These are phyloP conservation scores for Phaffomyces opuntiae DNA, from an alignment of 805 yeast species.

Conservation along the genomic window DNA sequence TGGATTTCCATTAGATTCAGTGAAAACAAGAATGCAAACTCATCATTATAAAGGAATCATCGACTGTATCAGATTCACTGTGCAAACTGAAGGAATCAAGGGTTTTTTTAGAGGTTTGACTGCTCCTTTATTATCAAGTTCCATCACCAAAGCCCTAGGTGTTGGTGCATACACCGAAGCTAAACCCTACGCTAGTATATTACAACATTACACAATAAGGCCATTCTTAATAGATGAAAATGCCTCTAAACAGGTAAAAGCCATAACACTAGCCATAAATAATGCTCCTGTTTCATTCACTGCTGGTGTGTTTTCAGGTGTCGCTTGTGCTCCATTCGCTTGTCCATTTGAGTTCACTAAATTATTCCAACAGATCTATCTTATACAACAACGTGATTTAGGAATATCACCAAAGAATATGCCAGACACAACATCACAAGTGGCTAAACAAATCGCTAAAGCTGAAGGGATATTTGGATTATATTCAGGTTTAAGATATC, in stretches of 20 bases:
- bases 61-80: conserved; percentile 52
- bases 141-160: conserved; percentile 56
- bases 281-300: conserved; percentile 33
- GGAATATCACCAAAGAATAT: conserved; percentile 27
- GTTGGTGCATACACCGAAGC: conserved; percentile 55
- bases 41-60: conserved; percentile 51
- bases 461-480: conserved; percentile 57
- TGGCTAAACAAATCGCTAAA: conserved; percentile 46
- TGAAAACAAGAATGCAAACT: conserved; percentile 83
- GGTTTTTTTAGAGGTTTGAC: conserved; percentile 74
- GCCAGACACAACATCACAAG: conserved; percentile 32
- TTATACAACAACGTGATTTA: conserved; percentile 28
- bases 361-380: conserved; percentile 65
- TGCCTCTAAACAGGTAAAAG: conserved; percentile 6
- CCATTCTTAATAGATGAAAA: conserved; percentile 9
- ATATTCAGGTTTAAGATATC: conserved; percentile 68
- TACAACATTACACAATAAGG: conserved; percentile 15
- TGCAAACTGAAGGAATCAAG: conserved; percentile 50
- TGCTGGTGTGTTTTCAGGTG: conserved; percentile 60
- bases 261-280: conserved; percentile 21
- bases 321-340: conserved; percentile 53
- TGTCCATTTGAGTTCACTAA: conserved; percentile 86
- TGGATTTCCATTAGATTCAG: conserved; percentile 85
- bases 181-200: conserved; percentile 35
- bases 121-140: conserved; percentile 65